These are phyloP conservation scores for Triticum dicoccoides DNA, from an alignment of 176 grass and related monocot genomes.

Conservation along the genomic window DNA sequence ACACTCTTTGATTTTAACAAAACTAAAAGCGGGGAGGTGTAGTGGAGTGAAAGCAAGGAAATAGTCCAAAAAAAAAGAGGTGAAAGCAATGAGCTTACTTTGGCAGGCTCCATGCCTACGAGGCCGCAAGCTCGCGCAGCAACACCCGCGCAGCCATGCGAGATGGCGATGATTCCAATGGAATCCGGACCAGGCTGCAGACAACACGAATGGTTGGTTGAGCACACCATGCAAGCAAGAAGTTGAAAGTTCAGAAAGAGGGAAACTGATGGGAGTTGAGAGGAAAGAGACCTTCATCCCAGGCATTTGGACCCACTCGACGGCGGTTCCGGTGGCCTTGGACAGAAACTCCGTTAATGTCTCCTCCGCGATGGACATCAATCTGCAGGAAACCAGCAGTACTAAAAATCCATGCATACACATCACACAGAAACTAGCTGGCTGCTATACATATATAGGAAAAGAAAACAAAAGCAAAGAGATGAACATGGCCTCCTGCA, in stretches of 20 bases:
- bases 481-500: not conserved
- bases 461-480: not conserved
- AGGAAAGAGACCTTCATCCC: constrained; percentile 72
- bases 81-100: constrained; percentile 42
- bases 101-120: constrained; percentile 86
- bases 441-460: not conserved
- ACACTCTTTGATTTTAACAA: not conserved
- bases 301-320: constrained; percentile 88
- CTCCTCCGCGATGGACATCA: constrained; percentile 76
- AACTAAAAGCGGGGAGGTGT: not conserved
- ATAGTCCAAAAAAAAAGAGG: too few relatives aligned
- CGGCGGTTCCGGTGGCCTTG: constrained; percentile 83
- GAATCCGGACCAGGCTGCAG: constrained; percentile 99
- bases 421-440: not conserved
- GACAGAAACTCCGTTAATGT: constrained; percentile 79
- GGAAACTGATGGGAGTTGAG: not conserved
- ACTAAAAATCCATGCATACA: not conserved
- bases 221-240: not conserved
- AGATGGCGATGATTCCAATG: constrained; percentile 99
- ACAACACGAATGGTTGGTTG: constrained; percentile 3
- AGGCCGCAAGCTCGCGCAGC: constrained; percentile 94
- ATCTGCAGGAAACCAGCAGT: constrained; percentile 19
- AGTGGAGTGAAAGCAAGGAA: not conserved
- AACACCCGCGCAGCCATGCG: constrained; percentile 81
- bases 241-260: not conserved